A percentile compares a stretch with the other conserved stretches of the same genome.
Conservation (phyloP, 805 yeast genomes). For the Martiniozyma abietophila region DNA sequence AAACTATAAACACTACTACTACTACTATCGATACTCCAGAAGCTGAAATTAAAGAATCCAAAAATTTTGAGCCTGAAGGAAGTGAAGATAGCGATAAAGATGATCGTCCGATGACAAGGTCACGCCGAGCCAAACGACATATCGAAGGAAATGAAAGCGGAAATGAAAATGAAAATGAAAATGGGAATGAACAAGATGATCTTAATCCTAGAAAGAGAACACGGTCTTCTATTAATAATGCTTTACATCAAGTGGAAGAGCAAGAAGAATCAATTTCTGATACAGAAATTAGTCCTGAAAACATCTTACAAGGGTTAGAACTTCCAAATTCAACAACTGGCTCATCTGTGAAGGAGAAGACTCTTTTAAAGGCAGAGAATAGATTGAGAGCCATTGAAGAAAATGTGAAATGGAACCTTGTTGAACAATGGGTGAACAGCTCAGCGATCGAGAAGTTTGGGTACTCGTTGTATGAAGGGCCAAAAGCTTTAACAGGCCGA, state of each 20-base stretch:
- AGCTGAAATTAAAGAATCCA: too few species aligned
- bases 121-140: too few species aligned
- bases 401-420: slow-evolving; percentile 18
- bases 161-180: slow-evolving; percentile 19
- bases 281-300: slow-evolving; percentile 4
- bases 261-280: slow-evolving; percentile 5
- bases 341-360: slow-evolving; percentile 20
- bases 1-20: slow-evolving; percentile 6
- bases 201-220: slow-evolving; percentile 13
- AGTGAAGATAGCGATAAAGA: slow-evolving; percentile 6
- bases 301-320: slow-evolving; percentile 12
- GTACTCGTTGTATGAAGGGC: slow-evolving; percentile 48
- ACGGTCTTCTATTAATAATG: not conserved
- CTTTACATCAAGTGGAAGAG: slow-evolving; percentile 16
- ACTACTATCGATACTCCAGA: too few species aligned
- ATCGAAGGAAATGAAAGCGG: slow-evolving; percentile 31
- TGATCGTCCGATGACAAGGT: slow-evolving; percentile 14
- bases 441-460: slow-evolving; percentile 44
- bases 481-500: too few species aligned
- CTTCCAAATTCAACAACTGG: too few species aligned
- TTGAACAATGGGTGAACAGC: slow-evolving; percentile 55
- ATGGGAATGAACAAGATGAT: slow-evolving; percentile 7
- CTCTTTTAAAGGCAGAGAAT: slow-evolving; percentile 16
- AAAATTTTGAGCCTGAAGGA: too few species aligned
- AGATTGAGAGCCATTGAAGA: too few species aligned